Percentiles rank a stretch among this genome's conserved stretches.
Conservation (phyloP, 2,329 filamentous ascomycete genomes). For the Botrytis hyacinthi region DNA sequence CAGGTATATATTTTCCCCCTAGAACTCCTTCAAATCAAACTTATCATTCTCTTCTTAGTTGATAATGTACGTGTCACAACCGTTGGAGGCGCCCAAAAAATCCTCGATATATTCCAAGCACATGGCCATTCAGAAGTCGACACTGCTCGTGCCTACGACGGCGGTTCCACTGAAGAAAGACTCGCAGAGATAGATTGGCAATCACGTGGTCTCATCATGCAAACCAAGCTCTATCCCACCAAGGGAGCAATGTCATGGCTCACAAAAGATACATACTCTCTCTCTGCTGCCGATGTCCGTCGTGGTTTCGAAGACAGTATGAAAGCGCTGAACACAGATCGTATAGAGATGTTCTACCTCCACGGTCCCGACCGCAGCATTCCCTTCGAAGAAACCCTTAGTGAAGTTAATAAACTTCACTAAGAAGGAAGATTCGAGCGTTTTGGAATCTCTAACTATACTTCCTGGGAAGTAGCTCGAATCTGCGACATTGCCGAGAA, state of each 20-base stretch:
- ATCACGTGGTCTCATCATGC: slow-evolving; percentile 59
- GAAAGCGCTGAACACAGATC: slow-evolving; percentile 53
- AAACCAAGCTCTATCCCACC: slow-evolving; percentile 50
- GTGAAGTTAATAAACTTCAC: slow-evolving; percentile 39
- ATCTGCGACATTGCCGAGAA: slow-evolving; percentile 38
- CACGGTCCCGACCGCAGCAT: slow-evolving; percentile 35
- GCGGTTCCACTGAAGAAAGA: slow-evolving; percentile 62
- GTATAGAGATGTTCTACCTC: slow-evolving; percentile 35
- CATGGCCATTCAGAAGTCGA: slow-evolving; percentile 69
- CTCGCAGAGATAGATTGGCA: slow-evolving; percentile 59
- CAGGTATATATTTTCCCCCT: background rate
- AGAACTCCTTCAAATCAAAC: background rate
- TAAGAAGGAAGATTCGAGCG: slow-evolving; percentile 30
- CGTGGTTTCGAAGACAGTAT: slow-evolving; percentile 51
- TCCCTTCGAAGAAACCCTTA: slow-evolving; percentile 35
- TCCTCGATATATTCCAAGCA: slow-evolving; percentile 62
- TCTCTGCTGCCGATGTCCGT: slow-evolving; percentile 51
- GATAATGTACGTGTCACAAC: background rate
- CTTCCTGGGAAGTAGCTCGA: slow-evolving; percentile 39
- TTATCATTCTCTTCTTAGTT: background rate
- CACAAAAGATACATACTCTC: slow-evolving; percentile 33
- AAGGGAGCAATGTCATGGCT: background rate
- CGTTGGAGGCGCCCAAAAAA: slow-evolving; percentile 29
- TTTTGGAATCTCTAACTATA: slow-evolving; percentile 63
- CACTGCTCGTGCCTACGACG: slow-evolving; percentile 64